phyloP scores from a whole-genome alignment of 192 early-diverging fungal genomes.

The Kickxella alabastrina region DNA sequence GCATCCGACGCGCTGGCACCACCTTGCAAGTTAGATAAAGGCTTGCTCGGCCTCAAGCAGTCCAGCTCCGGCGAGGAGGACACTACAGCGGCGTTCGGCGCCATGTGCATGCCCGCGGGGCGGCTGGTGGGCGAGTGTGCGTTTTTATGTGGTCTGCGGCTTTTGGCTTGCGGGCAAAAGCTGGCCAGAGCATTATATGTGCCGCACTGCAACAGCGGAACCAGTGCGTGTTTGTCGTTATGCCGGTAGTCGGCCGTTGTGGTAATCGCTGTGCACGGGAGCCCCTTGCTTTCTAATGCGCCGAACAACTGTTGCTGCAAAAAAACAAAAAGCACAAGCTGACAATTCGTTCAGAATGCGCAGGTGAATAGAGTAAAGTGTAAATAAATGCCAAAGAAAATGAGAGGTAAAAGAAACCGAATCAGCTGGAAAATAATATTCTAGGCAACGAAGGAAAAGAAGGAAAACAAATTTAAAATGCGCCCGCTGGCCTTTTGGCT shows the following conservation, averaged over 20 bases:
- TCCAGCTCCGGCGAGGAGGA: no score
- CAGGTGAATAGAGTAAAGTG: not conserved
- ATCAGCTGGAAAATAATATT: no score
- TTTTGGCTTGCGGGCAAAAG: not conserved
- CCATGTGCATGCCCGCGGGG: not conserved
- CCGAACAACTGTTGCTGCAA: not conserved
- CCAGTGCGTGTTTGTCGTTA: no score
- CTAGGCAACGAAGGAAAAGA: not conserved
- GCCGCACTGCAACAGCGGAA: no score
- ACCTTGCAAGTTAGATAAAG: no score
- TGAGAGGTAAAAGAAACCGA: constrained; percentile 1
- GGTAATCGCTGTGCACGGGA: not conserved
- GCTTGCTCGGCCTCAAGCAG: no score
- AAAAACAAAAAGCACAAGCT: no score
- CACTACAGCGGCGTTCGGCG: no score
- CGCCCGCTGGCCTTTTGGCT: no score
- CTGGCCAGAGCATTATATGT: no score
- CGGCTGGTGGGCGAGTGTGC: not conserved
- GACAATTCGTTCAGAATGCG: not conserved
- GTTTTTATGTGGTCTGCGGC: not conserved
- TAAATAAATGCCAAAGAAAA: not conserved
- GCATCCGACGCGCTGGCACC: no score
- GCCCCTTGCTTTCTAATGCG: not conserved
- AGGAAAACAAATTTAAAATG: no score
- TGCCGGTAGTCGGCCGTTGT: not conserved